Conservation (phyloP, 164 flowering plant species). For the Nymphaea colorata region DNA sequence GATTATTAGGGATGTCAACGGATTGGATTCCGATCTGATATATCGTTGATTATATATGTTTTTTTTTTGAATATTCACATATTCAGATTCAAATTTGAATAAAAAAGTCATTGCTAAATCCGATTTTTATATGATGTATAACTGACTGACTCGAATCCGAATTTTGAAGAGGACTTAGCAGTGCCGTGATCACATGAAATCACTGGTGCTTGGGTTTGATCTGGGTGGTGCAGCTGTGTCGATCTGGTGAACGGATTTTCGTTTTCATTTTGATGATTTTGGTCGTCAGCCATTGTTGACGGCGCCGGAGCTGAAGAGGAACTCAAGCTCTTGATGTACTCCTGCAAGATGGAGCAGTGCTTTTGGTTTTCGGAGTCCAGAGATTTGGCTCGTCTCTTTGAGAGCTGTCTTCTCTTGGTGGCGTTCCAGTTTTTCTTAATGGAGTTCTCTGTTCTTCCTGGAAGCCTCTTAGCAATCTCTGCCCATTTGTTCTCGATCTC, state of each 20-base stretch:
- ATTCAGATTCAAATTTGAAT: no score
- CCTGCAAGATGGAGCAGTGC: slow-evolving; percentile 44
- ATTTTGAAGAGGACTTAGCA: no score
- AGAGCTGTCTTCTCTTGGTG: slow-evolving; percentile 61
- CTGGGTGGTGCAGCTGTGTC: not conserved
- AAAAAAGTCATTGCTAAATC: no score
- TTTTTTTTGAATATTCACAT: no score
- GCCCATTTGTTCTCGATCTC: slow-evolving; percentile 90
- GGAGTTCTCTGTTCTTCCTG: slow-evolving; percentile 82
- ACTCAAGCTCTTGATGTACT: slow-evolving; percentile 61
- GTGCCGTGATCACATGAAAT: no score
- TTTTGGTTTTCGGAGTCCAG: slow-evolving; percentile 32
- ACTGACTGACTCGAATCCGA: no score
- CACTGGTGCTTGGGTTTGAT: no score
- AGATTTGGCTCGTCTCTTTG: slow-evolving; percentile 30
- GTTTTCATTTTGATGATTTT: not conserved
- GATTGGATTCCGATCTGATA: no score
- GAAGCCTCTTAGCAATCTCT: slow-evolving; percentile 66
- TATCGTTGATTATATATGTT: no score
- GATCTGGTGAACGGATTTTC: not conserved
- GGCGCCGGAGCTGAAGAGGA: slow-evolving; percentile 2
- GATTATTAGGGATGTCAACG: no score
- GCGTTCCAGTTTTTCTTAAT: slow-evolving; percentile 94
- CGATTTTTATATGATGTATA: no score
- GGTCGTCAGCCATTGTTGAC: not conserved